Evolutionary conservation across 208 protist species (phyloP).

Genomic region (Leishmania lainsoni): DNA sequence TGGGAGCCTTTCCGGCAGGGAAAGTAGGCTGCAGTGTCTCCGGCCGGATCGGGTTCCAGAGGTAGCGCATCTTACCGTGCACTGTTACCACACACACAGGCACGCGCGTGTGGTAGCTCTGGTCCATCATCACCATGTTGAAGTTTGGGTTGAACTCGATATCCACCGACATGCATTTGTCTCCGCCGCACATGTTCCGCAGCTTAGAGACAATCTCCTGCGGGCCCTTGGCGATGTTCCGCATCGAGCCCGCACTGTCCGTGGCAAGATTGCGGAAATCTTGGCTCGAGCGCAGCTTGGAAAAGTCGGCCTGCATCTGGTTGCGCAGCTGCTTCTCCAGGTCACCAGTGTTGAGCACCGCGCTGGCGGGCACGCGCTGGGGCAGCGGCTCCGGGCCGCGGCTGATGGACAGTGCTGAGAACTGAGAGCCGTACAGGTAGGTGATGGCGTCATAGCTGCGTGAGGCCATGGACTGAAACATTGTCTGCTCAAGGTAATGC

Average conservation of each 20-base stretch:
- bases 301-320: conserved; percentile 58
- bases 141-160: conserved; percentile 70
- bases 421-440: conserved; percentile 30
- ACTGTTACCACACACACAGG: conserved; percentile 74
- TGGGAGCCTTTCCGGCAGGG: conserved; percentile 40
- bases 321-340: conserved; percentile 56
- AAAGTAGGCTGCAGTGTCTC: conserved; percentile 44
- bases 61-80: conserved; percentile 74
- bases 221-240: conserved; percentile 50
- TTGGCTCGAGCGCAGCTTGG: conserved; percentile 39
- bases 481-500: conserved; percentile 36
- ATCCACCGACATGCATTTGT: conserved; percentile 40
- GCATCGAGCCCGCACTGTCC: conserved; percentile 52
- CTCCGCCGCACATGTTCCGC: conserved; percentile 48
- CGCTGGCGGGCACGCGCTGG: conserved; percentile 49
- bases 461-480: conserved; percentile 31
- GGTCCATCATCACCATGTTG: conserved; percentile 56
- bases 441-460: conserved; percentile 25
- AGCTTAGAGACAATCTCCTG: conserved; percentile 51
- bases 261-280: conserved; percentile 71
- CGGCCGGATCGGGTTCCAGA: conserved; percentile 56
- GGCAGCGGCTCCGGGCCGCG: conserved; percentile 61
- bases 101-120: conserved; percentile 49
- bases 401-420: conserved; percentile 48
- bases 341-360: conserved; percentile 46